phyloP scores from a whole-genome alignment of 2,329 filamentous ascomycete species.

The Ceratocystis smalleyi region DNA sequence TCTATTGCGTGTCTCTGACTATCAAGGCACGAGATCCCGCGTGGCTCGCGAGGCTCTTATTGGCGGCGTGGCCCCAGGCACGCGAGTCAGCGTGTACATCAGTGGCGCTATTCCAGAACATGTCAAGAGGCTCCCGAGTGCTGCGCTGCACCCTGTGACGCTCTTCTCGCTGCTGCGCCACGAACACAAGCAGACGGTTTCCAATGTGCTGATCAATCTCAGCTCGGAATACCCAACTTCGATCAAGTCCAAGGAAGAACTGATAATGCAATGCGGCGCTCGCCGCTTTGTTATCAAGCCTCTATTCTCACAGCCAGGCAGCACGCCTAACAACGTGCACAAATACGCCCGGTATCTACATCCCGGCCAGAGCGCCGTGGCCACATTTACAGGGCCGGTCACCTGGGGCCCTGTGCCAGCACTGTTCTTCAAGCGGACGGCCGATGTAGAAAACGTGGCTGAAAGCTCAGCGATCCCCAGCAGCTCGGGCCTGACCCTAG shows the following conservation, averaged over 20 bases:
- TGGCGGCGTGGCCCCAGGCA: slow-evolving; percentile 76
- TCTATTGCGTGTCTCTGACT: slow-evolving; percentile 75
- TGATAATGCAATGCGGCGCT: slow-evolving; percentile 82
- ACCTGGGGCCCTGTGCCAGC: slow-evolving; percentile 87
- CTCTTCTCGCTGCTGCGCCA: slow-evolving; percentile 81
- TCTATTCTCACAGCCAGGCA: slow-evolving; percentile 75
- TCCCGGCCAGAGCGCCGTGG: slow-evolving; percentile 76
- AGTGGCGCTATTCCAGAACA: slow-evolving; percentile 32
- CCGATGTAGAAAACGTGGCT: slow-evolving; percentile 26
- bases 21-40: slow-evolving; percentile 65
- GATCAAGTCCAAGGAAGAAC: slow-evolving; percentile 79
- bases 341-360: slow-evolving; percentile 90
- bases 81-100: slow-evolving; percentile 66
- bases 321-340: slow-evolving; percentile 90
- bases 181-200: slow-evolving; percentile 80
- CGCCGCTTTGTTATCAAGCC: slow-evolving; percentile 79
- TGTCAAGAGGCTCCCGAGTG: slow-evolving; percentile 34
- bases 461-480: slow-evolving; percentile 28
- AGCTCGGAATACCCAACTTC: slow-evolving; percentile 60
- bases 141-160: slow-evolving; percentile 42
- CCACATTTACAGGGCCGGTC: slow-evolving; percentile 75
- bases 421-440: slow-evolving; percentile 63
- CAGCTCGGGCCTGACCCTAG: slow-evolving; percentile 47
- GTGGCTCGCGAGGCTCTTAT: slow-evolving; percentile 67
- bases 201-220: slow-evolving; percentile 82